phyloP scores from a whole-genome alignment of 257 asterid species.

The Eustoma russellianum region DNA sequence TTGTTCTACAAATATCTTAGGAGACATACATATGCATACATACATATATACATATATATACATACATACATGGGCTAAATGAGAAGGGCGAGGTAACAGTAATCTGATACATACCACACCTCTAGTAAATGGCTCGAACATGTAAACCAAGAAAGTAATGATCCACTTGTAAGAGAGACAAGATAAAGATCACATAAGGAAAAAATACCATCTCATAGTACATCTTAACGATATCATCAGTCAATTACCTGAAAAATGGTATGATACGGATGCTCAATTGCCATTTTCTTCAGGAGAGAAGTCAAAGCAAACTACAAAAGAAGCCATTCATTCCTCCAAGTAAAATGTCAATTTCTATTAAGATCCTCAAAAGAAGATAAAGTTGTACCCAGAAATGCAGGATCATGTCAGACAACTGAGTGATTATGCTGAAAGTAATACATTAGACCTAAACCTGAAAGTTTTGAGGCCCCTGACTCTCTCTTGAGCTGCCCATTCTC shows the following conservation, averaged over 20 bases:
- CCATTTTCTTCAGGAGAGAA: conserved; percentile 86
- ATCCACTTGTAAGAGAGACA: too few relatives aligned
- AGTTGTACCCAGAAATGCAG: neutral
- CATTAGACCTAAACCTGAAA: conserved; percentile 56
- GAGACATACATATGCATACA: too few relatives aligned
- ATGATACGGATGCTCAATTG: conserved; percentile 95
- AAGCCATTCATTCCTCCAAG: neutral
- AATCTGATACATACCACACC: too few relatives aligned
- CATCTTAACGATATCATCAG: neutral
- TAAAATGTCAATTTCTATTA: neutral
- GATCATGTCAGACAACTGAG: too few relatives aligned
- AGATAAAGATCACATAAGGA: too few relatives aligned
- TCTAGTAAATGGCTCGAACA: too few relatives aligned
- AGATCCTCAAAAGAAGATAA: neutral
- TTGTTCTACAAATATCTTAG: too few relatives aligned
- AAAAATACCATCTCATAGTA: too few relatives aligned
- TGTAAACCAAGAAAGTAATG: too few relatives aligned
- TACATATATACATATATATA: too few relatives aligned
- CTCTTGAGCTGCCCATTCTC: conserved; percentile 79
- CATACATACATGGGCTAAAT: too few relatives aligned
- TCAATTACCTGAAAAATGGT: conserved; percentile 75
- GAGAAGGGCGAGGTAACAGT: too few relatives aligned
- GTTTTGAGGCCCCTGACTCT: conserved; percentile 53
- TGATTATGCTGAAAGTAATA: neutral
- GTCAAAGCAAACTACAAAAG: conserved; percentile 75